Conservation (phyloP, 2,329 filamentous ascomycete genomes). For the Colletotrichum sojae region DNA sequence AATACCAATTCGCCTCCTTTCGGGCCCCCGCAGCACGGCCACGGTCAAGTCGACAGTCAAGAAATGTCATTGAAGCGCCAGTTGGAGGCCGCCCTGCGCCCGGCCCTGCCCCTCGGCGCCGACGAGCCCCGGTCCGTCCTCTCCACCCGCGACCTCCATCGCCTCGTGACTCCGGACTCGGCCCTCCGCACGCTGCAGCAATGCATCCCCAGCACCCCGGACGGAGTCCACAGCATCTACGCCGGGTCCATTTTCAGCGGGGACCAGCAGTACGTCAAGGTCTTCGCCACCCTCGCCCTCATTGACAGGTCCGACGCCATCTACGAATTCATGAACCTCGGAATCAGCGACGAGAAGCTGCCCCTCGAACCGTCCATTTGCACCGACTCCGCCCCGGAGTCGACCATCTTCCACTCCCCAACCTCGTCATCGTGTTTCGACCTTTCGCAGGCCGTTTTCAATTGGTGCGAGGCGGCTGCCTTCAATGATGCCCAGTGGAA, state of each 20-base stretch:
- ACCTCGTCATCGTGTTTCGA: neutral
- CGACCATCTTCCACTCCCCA: neutral
- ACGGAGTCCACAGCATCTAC: neutral
- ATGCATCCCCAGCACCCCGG: neutral
- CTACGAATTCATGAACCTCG: neutral
- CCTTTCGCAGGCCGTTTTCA: neutral
- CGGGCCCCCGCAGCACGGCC: neutral
- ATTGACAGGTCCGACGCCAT: neutral
- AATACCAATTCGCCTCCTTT: neutral
- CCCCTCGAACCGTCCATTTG: neutral
- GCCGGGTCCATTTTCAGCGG: neutral
- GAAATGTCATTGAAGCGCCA: neutral
- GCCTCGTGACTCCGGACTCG: constrained; percentile 2
- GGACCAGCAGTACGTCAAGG: neutral
- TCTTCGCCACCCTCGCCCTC: constrained; percentile 1
- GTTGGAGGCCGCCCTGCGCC: constrained; percentile 10
- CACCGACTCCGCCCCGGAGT: neutral
- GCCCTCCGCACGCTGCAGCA: constrained; percentile 10
- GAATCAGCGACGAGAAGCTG: neutral
- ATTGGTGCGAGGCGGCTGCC: neutral
- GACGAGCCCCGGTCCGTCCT: neutral
- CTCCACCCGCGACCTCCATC: neutral
- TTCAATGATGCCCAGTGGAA: constrained; percentile 18
- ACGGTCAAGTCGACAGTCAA: too few relatives aligned
- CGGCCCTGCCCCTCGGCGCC: constrained; percentile 11